Evolutionary conservation across 2,329 filamentous ascomycete species (phyloP), one percentile per base, ranked within the genome.

Genomic region (Chrysoporthe puriensis): DNA sequence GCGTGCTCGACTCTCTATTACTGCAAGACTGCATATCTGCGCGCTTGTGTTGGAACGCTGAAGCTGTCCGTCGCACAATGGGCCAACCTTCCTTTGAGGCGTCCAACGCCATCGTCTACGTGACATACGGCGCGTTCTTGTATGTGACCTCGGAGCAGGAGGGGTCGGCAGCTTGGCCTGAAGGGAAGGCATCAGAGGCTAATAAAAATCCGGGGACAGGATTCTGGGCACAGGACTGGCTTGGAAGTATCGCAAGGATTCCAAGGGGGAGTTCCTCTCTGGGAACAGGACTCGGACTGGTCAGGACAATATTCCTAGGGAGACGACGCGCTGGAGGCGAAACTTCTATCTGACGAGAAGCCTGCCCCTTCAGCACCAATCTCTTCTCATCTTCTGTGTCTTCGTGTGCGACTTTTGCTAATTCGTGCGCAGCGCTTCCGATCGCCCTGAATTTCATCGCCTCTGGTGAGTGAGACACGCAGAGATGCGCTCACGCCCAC

Each of bases 401-500:
- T 14, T 40, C 7, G 11, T 34, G 4, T 32, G 13, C 52, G 40
- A 60, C 48, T 40, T 40, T 43, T 60, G 13, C 64, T 70, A 34
- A 61, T 34, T 36, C 11, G 4, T 42, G 2, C 73, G 69, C 74
- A 96, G 92, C 91, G 72, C 82, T 93, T 72, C 92, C 92, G 73
- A 83, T 96, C 79, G 91, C 92, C 79, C 85, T 96, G 77, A 96
- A 96, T 82, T 96, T 96, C 83, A 92, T 96, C 82, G 92, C 92
- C 79, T 93, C 92, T 83, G 91, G 92, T 96, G 89, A 95, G 92
- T 95, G 65, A 80, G 79, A 79, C 77, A 77, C 75, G 75, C 70
- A 71, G 67, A 71, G 14, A 73, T 71, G 62, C 73, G 71, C 72
- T 73, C 71, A 70, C 73, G 73, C 69, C 71, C 71, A 72, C 74